Evolutionary conservation across 2,329 filamentous ascomycete genomes (phyloP).

Genomic region (Ophiocordyceps sinensis): DNA sequence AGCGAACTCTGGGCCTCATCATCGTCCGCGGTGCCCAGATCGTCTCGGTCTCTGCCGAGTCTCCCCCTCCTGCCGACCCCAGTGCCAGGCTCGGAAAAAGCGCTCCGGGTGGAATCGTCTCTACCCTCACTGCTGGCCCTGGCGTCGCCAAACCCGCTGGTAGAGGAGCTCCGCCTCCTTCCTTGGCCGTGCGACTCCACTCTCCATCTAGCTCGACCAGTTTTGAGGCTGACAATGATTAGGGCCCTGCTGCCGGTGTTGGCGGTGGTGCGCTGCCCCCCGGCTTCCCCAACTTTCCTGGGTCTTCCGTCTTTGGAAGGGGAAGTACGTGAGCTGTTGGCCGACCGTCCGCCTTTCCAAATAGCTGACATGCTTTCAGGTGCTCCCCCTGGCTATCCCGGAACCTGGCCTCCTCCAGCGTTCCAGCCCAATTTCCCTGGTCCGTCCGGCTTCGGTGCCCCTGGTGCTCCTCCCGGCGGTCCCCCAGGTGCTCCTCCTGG

Average conservation of each 20-base stretch:
- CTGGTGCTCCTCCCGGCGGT: conserved; percentile 5
- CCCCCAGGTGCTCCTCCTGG: conserved; percentile 25
- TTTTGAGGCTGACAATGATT: conserved; percentile 8
- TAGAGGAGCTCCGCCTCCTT: conserved; percentile 58
- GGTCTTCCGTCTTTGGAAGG: conserved; percentile 34
- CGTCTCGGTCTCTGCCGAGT: conserved; percentile 88
- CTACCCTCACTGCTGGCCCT: conserved; percentile 65
- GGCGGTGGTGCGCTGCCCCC: conserved; percentile 56
- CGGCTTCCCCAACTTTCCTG: conserved; percentile 37
- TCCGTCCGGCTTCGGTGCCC: conserved; percentile 5
- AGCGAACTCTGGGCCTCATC: conserved; percentile 87
- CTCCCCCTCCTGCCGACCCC: conserved; percentile 86
- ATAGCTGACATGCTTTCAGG: conserved; percentile 21
- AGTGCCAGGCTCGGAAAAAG: conserved; percentile 74
- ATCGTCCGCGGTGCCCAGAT: conserved; percentile 93
- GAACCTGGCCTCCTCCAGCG: conserved; percentile 11
- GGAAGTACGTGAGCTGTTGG: conserved; percentile 31
- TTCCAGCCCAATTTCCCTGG: conserved; percentile 2
- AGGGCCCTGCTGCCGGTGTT: conserved; percentile 76
- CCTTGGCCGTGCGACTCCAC: conserved; percentile 50
- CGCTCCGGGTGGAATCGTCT: conserved; percentile 51
- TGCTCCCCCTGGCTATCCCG: conserved; percentile 33
- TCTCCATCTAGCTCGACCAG: not conserved
- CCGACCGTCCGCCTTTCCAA: not conserved
- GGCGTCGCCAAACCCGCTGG: conserved; percentile 87